phyloP scores from a whole-genome alignment of 345 rosid species.

The Brassica napus region DNA sequence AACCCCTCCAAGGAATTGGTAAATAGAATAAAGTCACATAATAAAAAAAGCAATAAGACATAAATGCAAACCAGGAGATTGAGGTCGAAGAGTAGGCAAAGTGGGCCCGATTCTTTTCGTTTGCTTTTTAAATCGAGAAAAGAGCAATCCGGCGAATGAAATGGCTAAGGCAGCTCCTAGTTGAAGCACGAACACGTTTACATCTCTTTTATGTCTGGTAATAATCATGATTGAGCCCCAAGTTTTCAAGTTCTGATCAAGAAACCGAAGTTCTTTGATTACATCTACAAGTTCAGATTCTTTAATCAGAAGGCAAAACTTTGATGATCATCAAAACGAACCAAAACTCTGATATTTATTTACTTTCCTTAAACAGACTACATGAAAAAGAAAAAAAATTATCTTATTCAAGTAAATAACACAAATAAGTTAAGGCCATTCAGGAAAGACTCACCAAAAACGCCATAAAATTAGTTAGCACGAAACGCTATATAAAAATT shows the following conservation, averaged over 20 bases:
- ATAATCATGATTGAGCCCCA: conserved; percentile 17
- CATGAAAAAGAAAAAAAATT: no score
- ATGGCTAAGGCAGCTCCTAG: conserved; percentile 72
- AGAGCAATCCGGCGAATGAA: conserved; percentile 70
- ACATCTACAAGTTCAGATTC: conserved; percentile 21
- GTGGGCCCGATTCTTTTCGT: conserved; percentile 41
- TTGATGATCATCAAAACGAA: background rate
- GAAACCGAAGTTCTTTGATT: background rate
- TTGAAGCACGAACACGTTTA: conserved; percentile 57
- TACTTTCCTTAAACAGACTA: no score
- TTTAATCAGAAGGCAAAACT: background rate
- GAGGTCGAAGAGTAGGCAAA: conserved; percentile 37
- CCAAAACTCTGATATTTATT: no score
- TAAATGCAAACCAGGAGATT: conserved; percentile 31
- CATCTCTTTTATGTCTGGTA: conserved; percentile 48
- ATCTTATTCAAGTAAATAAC: no score
- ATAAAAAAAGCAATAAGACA: background rate
- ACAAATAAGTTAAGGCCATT: no score
- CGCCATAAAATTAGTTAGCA: no score
- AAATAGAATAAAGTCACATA: no score
- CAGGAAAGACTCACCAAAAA: no score
- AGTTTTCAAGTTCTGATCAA: background rate
- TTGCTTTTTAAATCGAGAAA: conserved; percentile 49
- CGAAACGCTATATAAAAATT: no score
- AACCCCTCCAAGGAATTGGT: background rate